Conservation (phyloP, 2,329 filamentous ascomycete species). For the Neopestalotiopsis clavispora region DNA sequence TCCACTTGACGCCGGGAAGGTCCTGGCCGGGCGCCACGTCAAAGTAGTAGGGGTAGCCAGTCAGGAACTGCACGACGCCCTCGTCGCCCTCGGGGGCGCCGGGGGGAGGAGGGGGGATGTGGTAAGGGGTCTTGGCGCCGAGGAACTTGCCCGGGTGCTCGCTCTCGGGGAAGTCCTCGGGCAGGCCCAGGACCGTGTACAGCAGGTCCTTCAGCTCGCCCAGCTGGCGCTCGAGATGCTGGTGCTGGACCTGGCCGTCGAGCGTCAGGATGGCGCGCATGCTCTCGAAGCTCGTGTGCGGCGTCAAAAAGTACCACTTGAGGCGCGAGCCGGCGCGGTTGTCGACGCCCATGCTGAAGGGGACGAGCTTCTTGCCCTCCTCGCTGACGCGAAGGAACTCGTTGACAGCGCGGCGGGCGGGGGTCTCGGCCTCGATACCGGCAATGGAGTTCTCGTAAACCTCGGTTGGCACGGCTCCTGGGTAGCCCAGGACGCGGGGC, state of each 20-base stretch:
- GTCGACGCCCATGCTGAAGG: slow-evolving; percentile 21
- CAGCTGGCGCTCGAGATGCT: slow-evolving; percentile 17
- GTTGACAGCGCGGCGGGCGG: background rate
- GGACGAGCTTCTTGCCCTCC: slow-evolving; percentile 14
- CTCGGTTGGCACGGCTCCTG: slow-evolving; percentile 3
- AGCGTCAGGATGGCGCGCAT: slow-evolving; percentile 20
- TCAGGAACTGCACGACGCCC: background rate
- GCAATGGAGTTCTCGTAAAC: slow-evolving; percentile 12
- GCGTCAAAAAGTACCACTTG: slow-evolving; percentile 22
- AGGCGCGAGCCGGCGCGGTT: slow-evolving; percentile 13
- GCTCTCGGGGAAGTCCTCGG: slow-evolving; percentile 19
- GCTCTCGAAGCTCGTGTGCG: slow-evolving; percentile 18
- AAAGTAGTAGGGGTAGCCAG: slow-evolving; percentile 22
- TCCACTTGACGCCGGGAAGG: slow-evolving; percentile 30
- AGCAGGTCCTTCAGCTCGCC: slow-evolving; percentile 18
- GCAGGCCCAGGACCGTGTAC: slow-evolving; percentile 17
- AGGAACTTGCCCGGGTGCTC: slow-evolving; percentile 3
- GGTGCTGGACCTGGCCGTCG: slow-evolving; percentile 15
- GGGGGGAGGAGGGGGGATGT: slow-evolving; percentile 13
- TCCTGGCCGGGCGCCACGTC: slow-evolving; percentile 18
- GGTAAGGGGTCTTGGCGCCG: slow-evolving; percentile 9
- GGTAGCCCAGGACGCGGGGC: slow-evolving; percentile 14
- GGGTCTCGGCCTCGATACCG: background rate
- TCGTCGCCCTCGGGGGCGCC: slow-evolving; percentile 17
- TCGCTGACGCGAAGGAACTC: slow-evolving; percentile 16